Evolutionary conservation across 306 rosid species (phyloP).

Genomic region (Medicago ruthenica): DNA sequence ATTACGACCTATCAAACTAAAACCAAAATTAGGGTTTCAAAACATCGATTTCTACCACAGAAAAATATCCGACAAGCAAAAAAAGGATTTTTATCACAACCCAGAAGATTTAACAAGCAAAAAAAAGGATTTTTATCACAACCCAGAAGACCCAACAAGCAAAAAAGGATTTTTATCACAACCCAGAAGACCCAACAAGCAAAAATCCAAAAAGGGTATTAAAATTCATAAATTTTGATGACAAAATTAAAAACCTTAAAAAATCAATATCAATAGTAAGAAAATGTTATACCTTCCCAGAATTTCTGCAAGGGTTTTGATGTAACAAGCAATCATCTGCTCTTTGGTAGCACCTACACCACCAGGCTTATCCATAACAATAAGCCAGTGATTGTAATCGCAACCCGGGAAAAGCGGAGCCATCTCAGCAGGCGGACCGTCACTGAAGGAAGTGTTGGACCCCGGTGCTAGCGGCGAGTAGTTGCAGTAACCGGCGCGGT

Average conservation of each 20-base stretch:
- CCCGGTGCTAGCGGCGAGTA: slow-evolving; percentile 91
- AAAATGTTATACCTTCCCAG: slow-evolving; percentile 61
- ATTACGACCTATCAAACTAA: not conserved
- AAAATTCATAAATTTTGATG: not conserved
- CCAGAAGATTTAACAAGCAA: not conserved
- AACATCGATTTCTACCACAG: not conserved
- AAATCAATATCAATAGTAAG: not conserved
- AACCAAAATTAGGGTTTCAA: not conserved
- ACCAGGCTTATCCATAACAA: slow-evolving; percentile 92
- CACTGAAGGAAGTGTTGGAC: slow-evolving; percentile 64
- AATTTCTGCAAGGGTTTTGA: slow-evolving; percentile 77
- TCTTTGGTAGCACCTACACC: slow-evolving; percentile 82
- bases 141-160: not conserved
- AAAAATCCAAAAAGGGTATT: not conserved
- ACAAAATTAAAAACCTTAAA: not conserved
- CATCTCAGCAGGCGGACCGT: slow-evolving; percentile 95
- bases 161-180: not conserved
- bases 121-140: not conserved
- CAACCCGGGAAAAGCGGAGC: slow-evolving; percentile 98
- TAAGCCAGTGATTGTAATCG: slow-evolving; percentile 96
- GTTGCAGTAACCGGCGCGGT: slow-evolving; percentile 64
- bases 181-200: not conserved
- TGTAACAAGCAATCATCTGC: slow-evolving; percentile 82
- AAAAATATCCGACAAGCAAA: not conserved
- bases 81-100: not conserved